phyloP scores from a whole-genome alignment of 257 asterid genomes.

The Ocimum tenuiflorum region DNA sequence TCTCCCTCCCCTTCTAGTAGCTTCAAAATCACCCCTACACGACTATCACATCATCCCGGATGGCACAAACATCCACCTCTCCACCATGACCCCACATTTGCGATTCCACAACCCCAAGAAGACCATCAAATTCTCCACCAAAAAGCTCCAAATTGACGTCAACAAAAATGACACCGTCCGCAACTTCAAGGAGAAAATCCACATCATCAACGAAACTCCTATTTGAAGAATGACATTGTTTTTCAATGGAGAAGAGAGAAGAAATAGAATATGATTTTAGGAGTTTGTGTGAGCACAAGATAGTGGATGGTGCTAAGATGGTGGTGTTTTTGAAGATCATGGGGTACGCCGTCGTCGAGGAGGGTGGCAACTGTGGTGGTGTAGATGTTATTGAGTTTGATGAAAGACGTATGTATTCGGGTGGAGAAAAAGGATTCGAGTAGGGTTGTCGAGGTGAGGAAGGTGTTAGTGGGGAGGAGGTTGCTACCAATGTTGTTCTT shows the following conservation, averaged over 20 bases:
- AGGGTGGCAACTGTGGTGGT: too few species aligned
- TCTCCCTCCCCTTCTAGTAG: too few species aligned
- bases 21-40: too few species aligned
- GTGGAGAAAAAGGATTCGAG: too few species aligned
- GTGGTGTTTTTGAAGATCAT: constrained; percentile 34
- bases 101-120: constrained; percentile 16
- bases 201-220: constrained; percentile 55
- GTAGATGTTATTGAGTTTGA: too few species aligned
- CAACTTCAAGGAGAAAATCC: constrained; percentile 74
- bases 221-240: constrained; percentile 47
- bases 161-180: constrained; percentile 49
- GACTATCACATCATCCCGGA: constrained; percentile 20
- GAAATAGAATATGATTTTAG: constrained; percentile 57
- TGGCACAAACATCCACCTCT: constrained; percentile 16
- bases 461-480: too few species aligned
- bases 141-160: constrained; percentile 18
- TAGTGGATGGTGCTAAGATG: constrained; percentile 37
- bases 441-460: too few species aligned
- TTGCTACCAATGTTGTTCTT: too few species aligned
- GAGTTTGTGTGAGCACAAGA: constrained; percentile 37
- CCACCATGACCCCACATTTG: neutral
- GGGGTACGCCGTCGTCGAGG: constrained; percentile 34
- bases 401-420: too few species aligned
- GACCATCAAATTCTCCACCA: constrained; percentile 18
- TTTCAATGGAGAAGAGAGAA: constrained; percentile 34